phyloP scores from a whole-genome alignment of 1,284 basidiomycete species.

The Mycena sp. region DNA sequence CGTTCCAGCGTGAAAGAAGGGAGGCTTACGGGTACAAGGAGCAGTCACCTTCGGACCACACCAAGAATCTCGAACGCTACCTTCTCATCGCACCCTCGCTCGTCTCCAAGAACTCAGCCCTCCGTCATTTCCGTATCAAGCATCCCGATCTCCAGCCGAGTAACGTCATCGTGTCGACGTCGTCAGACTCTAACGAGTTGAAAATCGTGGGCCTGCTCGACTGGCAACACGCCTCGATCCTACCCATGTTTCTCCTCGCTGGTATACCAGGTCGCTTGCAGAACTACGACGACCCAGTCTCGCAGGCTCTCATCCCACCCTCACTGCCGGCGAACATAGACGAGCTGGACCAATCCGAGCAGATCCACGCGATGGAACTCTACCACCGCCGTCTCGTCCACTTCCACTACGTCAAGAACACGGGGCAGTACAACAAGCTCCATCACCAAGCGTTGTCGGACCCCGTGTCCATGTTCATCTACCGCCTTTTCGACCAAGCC shows the following conservation, averaged over 20 bases:
- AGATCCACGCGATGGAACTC: slow-evolving; percentile 40
- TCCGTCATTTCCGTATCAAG: slow-evolving; percentile 51
- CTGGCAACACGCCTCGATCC: slow-evolving; percentile 55
- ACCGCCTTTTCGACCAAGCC: slow-evolving; percentile 52
- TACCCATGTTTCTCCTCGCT: slow-evolving; percentile 56
- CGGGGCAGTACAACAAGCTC: slow-evolving; percentile 50
- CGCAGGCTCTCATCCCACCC: slow-evolving; percentile 46
- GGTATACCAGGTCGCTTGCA: slow-evolving; percentile 48
- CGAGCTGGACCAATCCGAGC: slow-evolving; percentile 43
- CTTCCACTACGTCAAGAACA: slow-evolving; percentile 54
- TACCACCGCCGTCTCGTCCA: slow-evolving; percentile 55
- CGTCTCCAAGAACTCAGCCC: slow-evolving; percentile 43
- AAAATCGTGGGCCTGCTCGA: slow-evolving; percentile 48
- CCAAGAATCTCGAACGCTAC: slow-evolving; percentile 50
- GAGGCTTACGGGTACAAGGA: slow-evolving; percentile 54
- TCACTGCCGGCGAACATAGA: slow-evolving; percentile 51
- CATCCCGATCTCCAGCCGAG: slow-evolving; percentile 53
- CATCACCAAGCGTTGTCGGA: slow-evolving; percentile 49
- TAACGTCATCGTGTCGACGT: slow-evolving; percentile 50
- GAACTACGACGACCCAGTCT: slow-evolving; percentile 45
- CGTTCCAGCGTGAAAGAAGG: slow-evolving; percentile 56
- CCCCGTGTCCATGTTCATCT: slow-evolving; percentile 41
- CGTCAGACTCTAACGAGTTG: slow-evolving; percentile 44
- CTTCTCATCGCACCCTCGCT: slow-evolving; percentile 49
- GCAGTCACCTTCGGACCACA: slow-evolving; percentile 57